These are phyloP conservation scores for Aspergillus arachidicola DNA, from an alignment of 2,329 filamentous ascomycete species.

Conservation along the genomic window DNA sequence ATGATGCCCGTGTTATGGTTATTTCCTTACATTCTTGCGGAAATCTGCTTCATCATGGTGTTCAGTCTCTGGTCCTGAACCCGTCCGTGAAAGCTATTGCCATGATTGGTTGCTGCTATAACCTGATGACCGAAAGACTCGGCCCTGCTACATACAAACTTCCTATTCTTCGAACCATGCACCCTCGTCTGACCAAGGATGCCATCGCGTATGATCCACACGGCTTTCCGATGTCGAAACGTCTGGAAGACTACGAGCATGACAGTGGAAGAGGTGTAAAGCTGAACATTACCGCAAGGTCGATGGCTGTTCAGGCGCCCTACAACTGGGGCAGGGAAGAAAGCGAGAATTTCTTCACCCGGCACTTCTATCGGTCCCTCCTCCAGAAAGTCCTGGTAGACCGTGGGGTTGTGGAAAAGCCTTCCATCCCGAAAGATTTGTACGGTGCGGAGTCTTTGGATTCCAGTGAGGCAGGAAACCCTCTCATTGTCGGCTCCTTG, in stretches of 20 bases:
- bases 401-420: slow-evolving; percentile 70
- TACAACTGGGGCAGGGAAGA: slow-evolving; percentile 84
- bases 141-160: slow-evolving; percentile 86
- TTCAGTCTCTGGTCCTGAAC: slow-evolving; percentile 83
- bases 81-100: slow-evolving; percentile 84
- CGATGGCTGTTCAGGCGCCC: slow-evolving; percentile 97
- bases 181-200: slow-evolving; percentile 68
- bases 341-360: slow-evolving; percentile 83
- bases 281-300: slow-evolving; percentile 92
- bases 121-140: slow-evolving; percentile 86
- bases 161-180: slow-evolving; percentile 73
- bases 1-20: slow-evolving; percentile 65
- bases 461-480: slow-evolving; percentile 58
- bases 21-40: slow-evolving; percentile 97
- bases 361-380: slow-evolving; percentile 89
- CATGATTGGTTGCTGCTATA: slow-evolving; percentile 98
- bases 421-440: slow-evolving; percentile 36
- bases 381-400: slow-evolving; percentile 93
- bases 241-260: slow-evolving; percentile 61
- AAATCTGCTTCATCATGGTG: slow-evolving; percentile 92
- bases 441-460: slow-evolving; percentile 25
- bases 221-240: slow-evolving; percentile 88
- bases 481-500: slow-evolving; percentile 84
- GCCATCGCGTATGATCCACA: slow-evolving; percentile 78
- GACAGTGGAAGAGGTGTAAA: slow-evolving; percentile 65